phyloP scores from a whole-genome alignment of 441 rosid species.

The Erodium moschatum region DNA sequence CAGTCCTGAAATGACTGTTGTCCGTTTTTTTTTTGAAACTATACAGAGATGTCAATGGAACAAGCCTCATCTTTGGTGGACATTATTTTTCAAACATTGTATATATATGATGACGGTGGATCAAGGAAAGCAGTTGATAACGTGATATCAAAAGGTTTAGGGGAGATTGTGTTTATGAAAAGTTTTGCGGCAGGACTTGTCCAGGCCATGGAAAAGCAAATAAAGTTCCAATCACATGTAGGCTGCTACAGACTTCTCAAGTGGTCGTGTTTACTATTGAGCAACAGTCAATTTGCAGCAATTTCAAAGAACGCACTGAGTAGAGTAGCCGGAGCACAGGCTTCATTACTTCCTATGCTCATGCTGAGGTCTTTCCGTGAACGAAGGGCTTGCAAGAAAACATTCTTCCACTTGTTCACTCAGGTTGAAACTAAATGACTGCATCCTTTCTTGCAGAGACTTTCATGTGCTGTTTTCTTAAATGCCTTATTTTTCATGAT shows the following conservation, averaged over 20 bases:
- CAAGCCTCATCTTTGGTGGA: slow-evolving; percentile 50
- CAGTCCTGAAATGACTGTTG: slow-evolving; percentile 7
- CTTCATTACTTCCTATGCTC: slow-evolving; percentile 49
- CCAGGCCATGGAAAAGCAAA: slow-evolving; percentile 79
- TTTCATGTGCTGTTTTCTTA: not conserved
- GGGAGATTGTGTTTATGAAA: slow-evolving; percentile 65
- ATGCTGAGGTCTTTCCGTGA: slow-evolving; percentile 63
- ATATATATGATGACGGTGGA: slow-evolving; percentile 60
- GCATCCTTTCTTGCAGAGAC: slow-evolving; percentile 9
- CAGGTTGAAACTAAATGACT: slow-evolving; percentile 38
- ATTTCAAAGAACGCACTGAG: slow-evolving; percentile 68
- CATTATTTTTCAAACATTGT: slow-evolving; percentile 56
- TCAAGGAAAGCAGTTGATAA: slow-evolving; percentile 80
- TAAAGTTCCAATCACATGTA: slow-evolving; percentile 43
- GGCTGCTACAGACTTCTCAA: slow-evolving; percentile 69
- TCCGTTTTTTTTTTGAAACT: not conserved
- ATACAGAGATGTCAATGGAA: slow-evolving; percentile 71
- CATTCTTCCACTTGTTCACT: slow-evolving; percentile 40
- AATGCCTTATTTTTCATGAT: slow-evolving; percentile 1
- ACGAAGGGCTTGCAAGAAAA: slow-evolving; percentile 57
- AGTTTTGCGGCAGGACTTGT: slow-evolving; percentile 76
- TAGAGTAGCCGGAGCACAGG: slow-evolving; percentile 73
- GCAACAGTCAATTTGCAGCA: slow-evolving; percentile 60
- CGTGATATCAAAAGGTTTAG: slow-evolving; percentile 48
- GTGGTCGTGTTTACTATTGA: slow-evolving; percentile 81